These are phyloP conservation scores for Hanseniaspora occidentalis DNA, from an alignment of 805 yeast species.

Conservation along the genomic window DNA sequence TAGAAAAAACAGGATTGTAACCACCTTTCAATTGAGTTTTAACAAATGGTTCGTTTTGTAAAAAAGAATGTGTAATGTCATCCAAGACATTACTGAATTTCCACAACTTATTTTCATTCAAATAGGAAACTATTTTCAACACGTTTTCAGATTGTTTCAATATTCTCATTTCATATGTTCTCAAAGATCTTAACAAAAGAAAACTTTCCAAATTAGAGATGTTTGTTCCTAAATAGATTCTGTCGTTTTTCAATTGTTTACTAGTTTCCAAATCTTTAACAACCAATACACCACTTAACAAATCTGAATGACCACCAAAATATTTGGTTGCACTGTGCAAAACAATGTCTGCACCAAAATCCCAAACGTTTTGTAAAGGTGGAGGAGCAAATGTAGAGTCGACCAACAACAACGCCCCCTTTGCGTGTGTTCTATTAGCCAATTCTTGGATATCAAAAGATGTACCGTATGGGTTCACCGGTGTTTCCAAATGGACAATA, in stretches of 20 bases:
- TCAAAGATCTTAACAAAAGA: slow-evolving; percentile 62
- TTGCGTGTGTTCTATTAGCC: slow-evolving; percentile 60
- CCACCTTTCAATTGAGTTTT: slow-evolving; percentile 54
- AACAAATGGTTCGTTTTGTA: slow-evolving; percentile 62
- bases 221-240: slow-evolving; percentile 66
- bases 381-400: slow-evolving; percentile 95
- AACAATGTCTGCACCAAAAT: slow-evolving; percentile 76
- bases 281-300: slow-evolving; percentile 68
- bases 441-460: slow-evolving; percentile 48
- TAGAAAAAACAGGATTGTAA: slow-evolving; percentile 63
- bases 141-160: slow-evolving; percentile 53
- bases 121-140: slow-evolving; percentile 43
- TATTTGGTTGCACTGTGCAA: slow-evolving; percentile 90
- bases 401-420: slow-evolving; percentile 60
- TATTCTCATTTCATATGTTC: slow-evolving; percentile 70
- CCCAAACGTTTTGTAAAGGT: slow-evolving; percentile 71
- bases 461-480: slow-evolving; percentile 74
- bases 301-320: slow-evolving; percentile 92
- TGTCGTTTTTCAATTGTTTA: slow-evolving; percentile 40
- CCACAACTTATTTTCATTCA: slow-evolving; percentile 33
- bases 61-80: slow-evolving; percentile 55
- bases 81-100: slow-evolving; percentile 36
- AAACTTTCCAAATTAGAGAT: slow-evolving; percentile 68
- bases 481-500: slow-evolving; percentile 73
- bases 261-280: slow-evolving; percentile 43